Evolutionary conservation across 768 basidiomycete genomes (phyloP), one percentile per base, ranked within the genome.

Genomic region (Lentinula detonsa): DNA sequence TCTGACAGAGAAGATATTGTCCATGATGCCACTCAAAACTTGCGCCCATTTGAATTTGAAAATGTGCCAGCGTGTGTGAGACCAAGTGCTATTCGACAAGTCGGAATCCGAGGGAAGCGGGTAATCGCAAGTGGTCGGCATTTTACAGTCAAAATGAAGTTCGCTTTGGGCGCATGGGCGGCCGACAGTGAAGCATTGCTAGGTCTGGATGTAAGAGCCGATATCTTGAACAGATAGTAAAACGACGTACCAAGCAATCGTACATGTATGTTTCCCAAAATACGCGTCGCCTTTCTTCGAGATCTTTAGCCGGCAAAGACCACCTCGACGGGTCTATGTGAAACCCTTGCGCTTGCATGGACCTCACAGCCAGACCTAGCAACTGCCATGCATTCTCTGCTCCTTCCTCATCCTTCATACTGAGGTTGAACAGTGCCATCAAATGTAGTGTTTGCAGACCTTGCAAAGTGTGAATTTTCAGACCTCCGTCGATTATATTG

Each of bases 181-280:
- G 1, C 68, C 68, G 39, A 67, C 64, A 28, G 66, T 65, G 35
- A 69, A 67, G 4, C 66, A 66, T 66, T 67, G 66, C 68, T 69
- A 23, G 5, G 37, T 39, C 33, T 33, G 34, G 0, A 5, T 13
- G 18, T 50, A 16, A 51, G 54, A 15, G 42, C 3, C n/a, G 6
- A 18, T 10, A 42, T 3, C 23, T 7, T n/a, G 21, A 18, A 5
- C 28, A 31, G 3, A 3, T 34, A 9, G 23, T 34, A 33, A 53
- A 18, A 28, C 9, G 42, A 4, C 23, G 16, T 45, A 69, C 68
- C 57, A 69, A 49, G 33, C 68, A 65, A 48, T 69, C 68, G 49
- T 66, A 69, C 1, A 59, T 62, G 11, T 64, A 60, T 2, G 63
- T 65, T 59, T 69, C 68, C 66, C 66, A 69, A 42, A 69, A 66